These are phyloP conservation scores for Lentinus tigrinus DNA, from an alignment of 768 basidiomycete genomes.

Conservation along the genomic window DNA sequence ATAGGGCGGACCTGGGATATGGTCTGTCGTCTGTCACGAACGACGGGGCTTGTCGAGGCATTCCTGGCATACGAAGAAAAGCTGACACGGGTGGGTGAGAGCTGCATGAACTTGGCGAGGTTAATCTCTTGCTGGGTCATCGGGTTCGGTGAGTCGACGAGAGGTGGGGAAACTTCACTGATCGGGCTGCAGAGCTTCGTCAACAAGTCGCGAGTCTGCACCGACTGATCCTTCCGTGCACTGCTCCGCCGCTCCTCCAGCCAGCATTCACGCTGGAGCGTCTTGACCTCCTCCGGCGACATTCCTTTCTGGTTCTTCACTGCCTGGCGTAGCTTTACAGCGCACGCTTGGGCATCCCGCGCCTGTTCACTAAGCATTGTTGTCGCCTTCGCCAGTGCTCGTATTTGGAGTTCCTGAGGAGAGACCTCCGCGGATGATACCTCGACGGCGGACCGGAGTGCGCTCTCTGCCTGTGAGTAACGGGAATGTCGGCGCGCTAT, in stretches of 20 bases:
- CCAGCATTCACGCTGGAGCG: constrained; percentile 49
- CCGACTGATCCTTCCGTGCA: constrained; percentile 34
- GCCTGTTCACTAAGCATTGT: constrained; percentile 43
- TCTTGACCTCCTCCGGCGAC: constrained; percentile 32
- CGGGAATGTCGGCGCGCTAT: constrained; percentile 33
- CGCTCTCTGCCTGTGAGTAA: constrained; percentile 44
- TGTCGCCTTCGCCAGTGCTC: constrained; percentile 44
- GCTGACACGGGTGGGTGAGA: constrained; percentile 13
- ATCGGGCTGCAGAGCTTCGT: constrained; percentile 6
- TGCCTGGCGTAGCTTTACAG: constrained; percentile 40
- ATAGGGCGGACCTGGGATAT: constrained; percentile 15
- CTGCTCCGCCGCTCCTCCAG: constrained; percentile 45
- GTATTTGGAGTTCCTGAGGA: constrained; percentile 46
- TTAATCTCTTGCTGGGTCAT: constrained; percentile 8
- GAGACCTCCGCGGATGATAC: constrained; percentile 35
- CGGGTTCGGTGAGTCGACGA: neutral
- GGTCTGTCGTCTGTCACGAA: constrained; percentile 8
- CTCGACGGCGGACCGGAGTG: constrained; percentile 36
- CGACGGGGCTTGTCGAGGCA: neutral
- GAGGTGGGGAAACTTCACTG: neutral
- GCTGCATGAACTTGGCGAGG: constrained; percentile 13
- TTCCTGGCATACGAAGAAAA: neutral
- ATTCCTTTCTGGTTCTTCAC: constrained; percentile 29
- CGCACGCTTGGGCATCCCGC: constrained; percentile 42
- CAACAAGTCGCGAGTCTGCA: neutral